A percentile compares a stretch with the other conserved stretches of the same genome.
Conservation (phyloP, 2,329 filamentous ascomycete species). For the Escovopsis weberi region DNA sequence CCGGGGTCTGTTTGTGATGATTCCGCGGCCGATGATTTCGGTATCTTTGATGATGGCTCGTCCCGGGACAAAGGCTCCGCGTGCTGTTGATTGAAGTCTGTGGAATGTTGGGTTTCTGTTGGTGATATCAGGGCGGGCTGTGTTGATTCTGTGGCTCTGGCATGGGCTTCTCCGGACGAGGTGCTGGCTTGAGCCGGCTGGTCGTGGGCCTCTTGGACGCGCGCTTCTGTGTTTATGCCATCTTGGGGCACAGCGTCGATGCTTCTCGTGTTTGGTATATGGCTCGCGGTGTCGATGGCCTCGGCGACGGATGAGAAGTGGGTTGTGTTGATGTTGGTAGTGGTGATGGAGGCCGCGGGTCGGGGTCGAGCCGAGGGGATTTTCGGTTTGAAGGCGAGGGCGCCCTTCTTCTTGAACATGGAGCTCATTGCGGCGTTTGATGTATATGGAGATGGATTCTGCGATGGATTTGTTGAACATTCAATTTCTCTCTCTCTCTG, state of each 20-base stretch:
- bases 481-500: too few relatives aligned
- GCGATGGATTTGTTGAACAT: too few relatives aligned
- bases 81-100: background rate
- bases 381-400: slow-evolving; percentile 56
- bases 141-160: background rate
- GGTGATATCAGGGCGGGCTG: too few relatives aligned
- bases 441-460: background rate
- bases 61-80: background rate
- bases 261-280: background rate
- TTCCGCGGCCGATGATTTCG: background rate
- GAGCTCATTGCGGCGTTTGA: slow-evolving; percentile 38
- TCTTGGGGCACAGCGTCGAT: background rate
- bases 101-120: background rate
- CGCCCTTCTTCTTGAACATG: slow-evolving; percentile 53
- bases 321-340: background rate
- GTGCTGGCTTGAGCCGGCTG: background rate
- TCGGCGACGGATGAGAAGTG: too few relatives aligned
- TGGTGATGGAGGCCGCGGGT: slow-evolving; percentile 24
- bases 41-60: background rate
- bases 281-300: too few relatives aligned
- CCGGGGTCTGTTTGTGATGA: background rate
- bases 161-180: slow-evolving; percentile 1
- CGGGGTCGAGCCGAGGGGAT: slow-evolving; percentile 41
- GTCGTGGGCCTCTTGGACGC: background rate
- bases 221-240: background rate